Conservation (phyloP, 2,329 filamentous ascomycete species). For the Cadophora luteo-olivacea region DNA sequence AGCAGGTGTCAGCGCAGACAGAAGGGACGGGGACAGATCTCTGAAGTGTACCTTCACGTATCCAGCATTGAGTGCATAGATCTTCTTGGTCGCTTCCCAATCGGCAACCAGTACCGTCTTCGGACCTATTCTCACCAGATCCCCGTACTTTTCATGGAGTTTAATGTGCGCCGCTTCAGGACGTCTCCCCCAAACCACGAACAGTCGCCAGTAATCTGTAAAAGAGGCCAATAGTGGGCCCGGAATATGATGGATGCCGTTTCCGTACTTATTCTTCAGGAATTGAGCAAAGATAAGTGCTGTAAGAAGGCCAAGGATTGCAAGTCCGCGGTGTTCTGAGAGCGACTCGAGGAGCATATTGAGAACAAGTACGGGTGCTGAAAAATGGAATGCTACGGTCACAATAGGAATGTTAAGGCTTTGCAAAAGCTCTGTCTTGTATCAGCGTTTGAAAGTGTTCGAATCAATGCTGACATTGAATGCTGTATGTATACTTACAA, state of each 20-base stretch:
- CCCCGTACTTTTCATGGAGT: constrained; percentile 22
- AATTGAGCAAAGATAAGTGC: neutral
- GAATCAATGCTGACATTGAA: neutral
- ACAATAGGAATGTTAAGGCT: neutral
- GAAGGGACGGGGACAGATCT: neutral
- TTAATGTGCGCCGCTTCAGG: constrained; percentile 5
- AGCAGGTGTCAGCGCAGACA: neutral
- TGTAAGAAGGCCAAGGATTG: neutral
- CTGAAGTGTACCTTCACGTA: constrained; percentile 69
- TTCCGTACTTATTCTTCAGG: neutral
- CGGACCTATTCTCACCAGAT: constrained; percentile 18
- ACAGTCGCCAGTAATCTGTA: constrained; percentile 18
- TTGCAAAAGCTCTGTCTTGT: neutral
- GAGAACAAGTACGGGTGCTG: neutral
- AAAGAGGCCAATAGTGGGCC: constrained; percentile 16
- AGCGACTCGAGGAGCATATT: constrained; percentile 9
- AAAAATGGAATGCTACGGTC: neutral
- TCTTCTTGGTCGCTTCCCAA: constrained; percentile 73
- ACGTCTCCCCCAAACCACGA: constrained; percentile 17
- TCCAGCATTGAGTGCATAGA: constrained; percentile 84
- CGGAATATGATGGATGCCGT: constrained; percentile 19
- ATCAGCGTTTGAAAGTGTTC: neutral
- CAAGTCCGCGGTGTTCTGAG: neutral
- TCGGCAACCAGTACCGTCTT: constrained; percentile 50
- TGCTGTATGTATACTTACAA: neutral